Evolutionary conservation across 495 filamentous ascomycete species (phyloP).

Genomic region (Baudoinia panamericana): DNA sequence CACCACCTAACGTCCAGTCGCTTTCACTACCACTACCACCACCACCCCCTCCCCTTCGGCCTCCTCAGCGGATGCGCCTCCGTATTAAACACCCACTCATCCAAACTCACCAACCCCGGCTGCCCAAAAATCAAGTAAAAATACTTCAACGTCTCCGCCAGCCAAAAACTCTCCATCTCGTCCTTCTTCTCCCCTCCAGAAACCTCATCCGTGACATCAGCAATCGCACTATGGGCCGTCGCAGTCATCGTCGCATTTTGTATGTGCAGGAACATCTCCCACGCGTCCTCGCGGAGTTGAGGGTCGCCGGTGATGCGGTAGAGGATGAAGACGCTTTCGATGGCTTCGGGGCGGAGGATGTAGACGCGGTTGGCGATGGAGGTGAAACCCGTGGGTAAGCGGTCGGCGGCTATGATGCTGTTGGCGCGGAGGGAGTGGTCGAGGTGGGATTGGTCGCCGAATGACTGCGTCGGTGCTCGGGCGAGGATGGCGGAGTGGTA

Average conservation of each 20-base stretch:
- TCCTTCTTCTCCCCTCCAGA: not conserved
- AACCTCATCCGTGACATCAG: slow-evolving; percentile 25
- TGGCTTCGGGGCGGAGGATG: slow-evolving; percentile 44
- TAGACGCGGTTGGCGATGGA: slow-evolving; percentile 34
- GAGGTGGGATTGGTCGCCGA: too few relatives aligned
- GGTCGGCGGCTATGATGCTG: not conserved
- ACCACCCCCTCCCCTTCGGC: not conserved
- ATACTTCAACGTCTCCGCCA: slow-evolving; percentile 40
- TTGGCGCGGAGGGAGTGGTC: not conserved
- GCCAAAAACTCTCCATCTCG: slow-evolving; percentile 35
- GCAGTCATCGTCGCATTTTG: slow-evolving; percentile 23
- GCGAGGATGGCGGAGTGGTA: slow-evolving; percentile 21
- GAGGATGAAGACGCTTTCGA: slow-evolving; percentile 50
- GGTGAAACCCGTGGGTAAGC: slow-evolving; percentile 21
- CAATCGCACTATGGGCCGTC: slow-evolving; percentile 25
- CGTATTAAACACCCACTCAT: slow-evolving; percentile 44
- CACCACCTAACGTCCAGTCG: too few relatives aligned
- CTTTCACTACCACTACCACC: too few relatives aligned
- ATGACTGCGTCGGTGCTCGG: not conserved
- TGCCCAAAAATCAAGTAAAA: slow-evolving; percentile 39
- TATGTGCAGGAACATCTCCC: slow-evolving; percentile 61
- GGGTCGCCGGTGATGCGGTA: slow-evolving; percentile 61
- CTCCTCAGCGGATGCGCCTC: slow-evolving; percentile 36
- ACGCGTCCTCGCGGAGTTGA: slow-evolving; percentile 51
- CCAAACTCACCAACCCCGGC: slow-evolving; percentile 37